Evolutionary conservation across 164 flowering plant genomes (phyloP), one percentile per base, ranked within the genome.

Genomic region (Houttuynia cordata): DNA sequence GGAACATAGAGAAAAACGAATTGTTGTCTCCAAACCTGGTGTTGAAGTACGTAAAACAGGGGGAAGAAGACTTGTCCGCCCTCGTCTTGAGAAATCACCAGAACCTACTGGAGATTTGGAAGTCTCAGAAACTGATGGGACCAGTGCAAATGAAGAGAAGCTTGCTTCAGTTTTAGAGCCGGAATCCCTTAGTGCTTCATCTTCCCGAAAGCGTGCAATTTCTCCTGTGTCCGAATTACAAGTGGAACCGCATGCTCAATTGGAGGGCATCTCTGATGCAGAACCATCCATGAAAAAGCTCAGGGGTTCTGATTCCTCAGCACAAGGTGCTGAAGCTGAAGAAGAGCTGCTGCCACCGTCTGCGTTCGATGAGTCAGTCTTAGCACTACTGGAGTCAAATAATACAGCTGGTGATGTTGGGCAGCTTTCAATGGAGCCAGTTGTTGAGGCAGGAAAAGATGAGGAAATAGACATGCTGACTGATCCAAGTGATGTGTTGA

Each of bases 161-260:
- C 74, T 56, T 30, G 69, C 60, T 23, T 5, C 76, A 56, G 55
- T 80, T 53, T 73, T 52, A 37, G 86, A 76, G 3, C 37, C 62
- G 1, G 91, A 81, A 57, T 64, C 62, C 24, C 80, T 68, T 57
- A 73, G 73, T 22, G 72, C 69, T 61, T 60, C 72, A 37, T 40
- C 57, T 58, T 62, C 62, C 56, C 87, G 92, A 18, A 92, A 92
- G 62, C 91, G 98, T 4, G 54, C 3, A 86, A 91, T n/a, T n/a
- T 63, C 82, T 51, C 39, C 76, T 39, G 53, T 77, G 40, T 63
- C 80, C 56, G 94, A 81, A 51, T 54, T 64, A n/a, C 72, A 54
- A 47, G 92, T 81, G 30, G 83, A 74, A 34, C 49, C 77, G 13
- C 40, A 24, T 13, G 20, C 13, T 56, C 75, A 66, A 51, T 78